phyloP scores from a whole-genome alignment of 495 filamentous ascomycete genomes.

The Evernia prunastri region DNA sequence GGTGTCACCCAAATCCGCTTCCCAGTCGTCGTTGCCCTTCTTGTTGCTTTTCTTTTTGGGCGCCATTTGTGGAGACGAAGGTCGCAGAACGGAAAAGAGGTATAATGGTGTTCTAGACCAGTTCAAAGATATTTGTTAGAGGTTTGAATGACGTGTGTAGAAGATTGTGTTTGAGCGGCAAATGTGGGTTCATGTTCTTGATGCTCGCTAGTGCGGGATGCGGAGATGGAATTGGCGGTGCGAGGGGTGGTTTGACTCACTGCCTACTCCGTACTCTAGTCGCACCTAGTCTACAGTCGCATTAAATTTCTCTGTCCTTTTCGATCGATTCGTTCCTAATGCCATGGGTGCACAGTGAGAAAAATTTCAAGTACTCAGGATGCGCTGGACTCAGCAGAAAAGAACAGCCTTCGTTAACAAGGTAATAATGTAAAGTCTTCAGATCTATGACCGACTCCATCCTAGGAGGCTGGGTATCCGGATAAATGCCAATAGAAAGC shows the following conservation, averaged over 20 bases:
- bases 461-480: conserved; percentile 7
- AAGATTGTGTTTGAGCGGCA: background rate
- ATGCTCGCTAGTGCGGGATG: conserved; percentile 11
- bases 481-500: background rate
- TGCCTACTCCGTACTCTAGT: too few species aligned
- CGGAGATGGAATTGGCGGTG: conserved; percentile 1
- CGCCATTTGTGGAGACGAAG: conserved; percentile 49
- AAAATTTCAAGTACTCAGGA: background rate
- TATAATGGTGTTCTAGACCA: background rate
- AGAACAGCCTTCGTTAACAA: background rate
- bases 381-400: background rate
- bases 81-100: too few species aligned
- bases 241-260: too few species aligned
- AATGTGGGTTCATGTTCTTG: conserved; percentile 9
- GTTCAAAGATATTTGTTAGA: background rate
- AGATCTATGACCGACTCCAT: background rate
- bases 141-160: background rate
- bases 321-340: background rate
- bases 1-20: conserved; percentile 83
- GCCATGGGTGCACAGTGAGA: background rate
- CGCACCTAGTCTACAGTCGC: too few species aligned
- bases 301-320: background rate
- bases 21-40: conserved; percentile 89
- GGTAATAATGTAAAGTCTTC: background rate
- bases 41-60: conserved; percentile 93